Evolutionary conservation across 2,329 filamentous ascomycete species (phyloP).

Genomic region (Venturia pyrina): DNA sequence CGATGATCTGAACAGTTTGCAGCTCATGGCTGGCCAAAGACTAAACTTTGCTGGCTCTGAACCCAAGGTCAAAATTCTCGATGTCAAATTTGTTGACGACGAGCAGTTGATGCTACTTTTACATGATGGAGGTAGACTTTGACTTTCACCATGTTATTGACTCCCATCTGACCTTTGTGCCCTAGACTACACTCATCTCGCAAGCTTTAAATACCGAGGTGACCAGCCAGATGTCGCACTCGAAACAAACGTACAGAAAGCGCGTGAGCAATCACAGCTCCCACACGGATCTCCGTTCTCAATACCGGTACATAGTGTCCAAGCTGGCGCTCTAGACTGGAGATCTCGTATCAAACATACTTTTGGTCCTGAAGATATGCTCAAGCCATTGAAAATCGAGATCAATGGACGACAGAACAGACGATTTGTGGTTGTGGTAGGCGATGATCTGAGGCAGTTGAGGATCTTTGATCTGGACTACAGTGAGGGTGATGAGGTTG

Average conservation of each 20-base stretch:
- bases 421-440: constrained; percentile 44
- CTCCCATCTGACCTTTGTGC: not conserved
- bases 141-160: constrained; percentile 10
- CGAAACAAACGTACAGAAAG: not conserved
- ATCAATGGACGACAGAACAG: constrained; percentile 47
- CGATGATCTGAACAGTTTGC: constrained; percentile 27
- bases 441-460: constrained; percentile 43
- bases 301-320: not conserved
- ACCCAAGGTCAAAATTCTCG: constrained; percentile 37
- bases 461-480: constrained; percentile 46
- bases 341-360: constrained; percentile 13
- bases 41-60: constrained; percentile 30
- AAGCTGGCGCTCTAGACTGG: not conserved
- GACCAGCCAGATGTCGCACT: not conserved
- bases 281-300: not conserved
- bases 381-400: constrained; percentile 40
- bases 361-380: constrained; percentile 34
- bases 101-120: constrained; percentile 51
- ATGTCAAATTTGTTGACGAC: constrained; percentile 60
- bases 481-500: constrained; percentile 16
- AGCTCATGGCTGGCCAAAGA: constrained; percentile 38
- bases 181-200: constrained; percentile 26
- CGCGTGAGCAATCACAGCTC: constrained; percentile 1
- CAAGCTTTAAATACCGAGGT: constrained; percentile 18
- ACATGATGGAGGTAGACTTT: constrained; percentile 23